Evolutionary conservation across 2,329 filamentous ascomycete genomes (phyloP).

Genomic region (Exophiala aquamarina): DNA sequence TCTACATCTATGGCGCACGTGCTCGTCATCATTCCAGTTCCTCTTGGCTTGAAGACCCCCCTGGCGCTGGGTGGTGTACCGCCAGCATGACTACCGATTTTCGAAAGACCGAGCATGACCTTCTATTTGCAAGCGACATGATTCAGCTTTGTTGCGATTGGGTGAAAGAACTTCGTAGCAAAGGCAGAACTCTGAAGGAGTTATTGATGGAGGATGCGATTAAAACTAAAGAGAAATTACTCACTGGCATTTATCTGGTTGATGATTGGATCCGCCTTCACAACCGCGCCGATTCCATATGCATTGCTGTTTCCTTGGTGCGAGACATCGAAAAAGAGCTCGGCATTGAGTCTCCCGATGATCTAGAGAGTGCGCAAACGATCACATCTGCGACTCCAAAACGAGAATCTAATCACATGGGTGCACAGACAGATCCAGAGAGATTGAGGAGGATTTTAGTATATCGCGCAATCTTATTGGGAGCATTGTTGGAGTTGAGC

Average conservation of each 20-base stretch:
- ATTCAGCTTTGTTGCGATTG: constrained; percentile 4
- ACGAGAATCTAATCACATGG: not conserved
- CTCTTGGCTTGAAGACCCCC: constrained; percentile 9
- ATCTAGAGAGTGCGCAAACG: too few species aligned
- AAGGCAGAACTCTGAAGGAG: not conserved
- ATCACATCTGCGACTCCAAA: not conserved
- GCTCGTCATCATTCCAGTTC: constrained; percentile 9
- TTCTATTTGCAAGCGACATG: constrained; percentile 1
- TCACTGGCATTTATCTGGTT: constrained; percentile 6
- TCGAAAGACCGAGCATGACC: constrained; percentile 5
- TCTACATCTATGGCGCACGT: constrained; percentile 2
- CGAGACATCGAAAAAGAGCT: not conserved
- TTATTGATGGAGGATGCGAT: not conserved
- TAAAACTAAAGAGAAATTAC: constrained; percentile 1
- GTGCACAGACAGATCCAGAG: not conserved
- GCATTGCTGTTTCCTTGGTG: constrained; percentile 1
- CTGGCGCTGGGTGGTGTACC: constrained; percentile 4
- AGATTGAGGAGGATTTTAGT: constrained; percentile 1
- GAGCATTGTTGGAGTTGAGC: constrained; percentile 6
- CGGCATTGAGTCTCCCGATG: not conserved
- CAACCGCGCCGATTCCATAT: constrained; percentile 1
- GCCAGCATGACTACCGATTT: constrained; percentile 2
- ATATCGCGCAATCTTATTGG: constrained; percentile 7
- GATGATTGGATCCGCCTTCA: constrained; percentile 6
- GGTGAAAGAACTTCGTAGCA: not conserved